Conservation (phyloP, 1,139 yeast genomes). For the Williopsis jadinii region DNA sequence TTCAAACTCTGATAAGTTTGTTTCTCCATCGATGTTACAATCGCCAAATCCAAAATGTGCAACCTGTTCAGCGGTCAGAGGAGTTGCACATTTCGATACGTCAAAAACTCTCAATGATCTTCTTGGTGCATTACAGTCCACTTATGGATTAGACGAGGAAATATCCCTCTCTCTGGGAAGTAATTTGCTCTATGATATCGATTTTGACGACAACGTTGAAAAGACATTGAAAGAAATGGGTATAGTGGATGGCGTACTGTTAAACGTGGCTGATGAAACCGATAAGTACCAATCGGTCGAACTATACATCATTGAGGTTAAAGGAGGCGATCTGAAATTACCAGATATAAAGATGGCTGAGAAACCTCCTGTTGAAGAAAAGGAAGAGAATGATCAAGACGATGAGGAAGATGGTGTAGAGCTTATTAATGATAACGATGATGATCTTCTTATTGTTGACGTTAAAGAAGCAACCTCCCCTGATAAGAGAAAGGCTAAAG, state of each 20-base stretch:
- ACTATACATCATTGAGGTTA: conserved; percentile 40
- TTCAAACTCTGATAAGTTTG: conserved; percentile 58
- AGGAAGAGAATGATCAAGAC: conserved; percentile 21
- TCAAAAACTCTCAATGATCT: conserved; percentile 32
- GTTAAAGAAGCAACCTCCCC: conserved; percentile 7
- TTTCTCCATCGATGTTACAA: conserved; percentile 55
- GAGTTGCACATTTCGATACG: conserved; percentile 33
- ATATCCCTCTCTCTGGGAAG: conserved; percentile 57
- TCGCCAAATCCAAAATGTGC: conserved; percentile 65
- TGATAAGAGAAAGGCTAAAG: conserved; percentile 23
- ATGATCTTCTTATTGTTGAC: conserved; percentile 14
- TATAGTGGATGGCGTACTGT: conserved; percentile 47
- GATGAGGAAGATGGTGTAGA: conserved; percentile 22
- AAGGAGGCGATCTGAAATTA: conserved; percentile 14
- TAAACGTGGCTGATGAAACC: conserved; percentile 74
- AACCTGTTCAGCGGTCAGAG: conserved; percentile 63
- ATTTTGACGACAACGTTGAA: conserved; percentile 73
- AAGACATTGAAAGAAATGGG: conserved; percentile 48
- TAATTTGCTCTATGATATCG: conserved; percentile 72
- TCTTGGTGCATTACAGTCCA: conserved; percentile 37
- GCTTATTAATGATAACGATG: conserved; percentile 18
- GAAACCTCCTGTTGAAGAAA: conserved; percentile 19
- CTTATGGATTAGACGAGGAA: conserved; percentile 59
- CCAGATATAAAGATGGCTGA: conserved; percentile 31
- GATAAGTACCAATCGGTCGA: conserved; percentile 67